Conservation (phyloP, 2,329 filamentous ascomycete species). For the Phyllosticta citrichinensis region DNA sequence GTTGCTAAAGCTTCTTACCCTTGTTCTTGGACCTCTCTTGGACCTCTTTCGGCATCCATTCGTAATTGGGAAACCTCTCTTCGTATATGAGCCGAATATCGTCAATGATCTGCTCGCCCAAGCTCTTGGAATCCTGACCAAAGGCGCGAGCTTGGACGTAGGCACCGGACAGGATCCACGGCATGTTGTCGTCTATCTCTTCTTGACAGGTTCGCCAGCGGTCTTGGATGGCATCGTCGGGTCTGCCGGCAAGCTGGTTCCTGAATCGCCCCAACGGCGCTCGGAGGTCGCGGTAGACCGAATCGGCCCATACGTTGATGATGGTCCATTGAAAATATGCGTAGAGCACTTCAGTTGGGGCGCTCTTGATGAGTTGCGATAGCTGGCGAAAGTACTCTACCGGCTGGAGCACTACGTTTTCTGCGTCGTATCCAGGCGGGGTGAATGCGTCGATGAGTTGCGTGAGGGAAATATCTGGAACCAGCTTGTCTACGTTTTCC, state of each 20-base stretch:
- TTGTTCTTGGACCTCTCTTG: slow-evolving; percentile 52
- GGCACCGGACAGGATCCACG: slow-evolving; percentile 62
- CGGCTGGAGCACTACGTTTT: slow-evolving; percentile 49
- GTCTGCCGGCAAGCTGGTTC: background rate
- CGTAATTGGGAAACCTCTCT: slow-evolving; percentile 46
- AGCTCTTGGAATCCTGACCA: slow-evolving; percentile 53
- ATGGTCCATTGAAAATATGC: slow-evolving; percentile 57
- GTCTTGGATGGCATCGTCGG: slow-evolving; percentile 28
- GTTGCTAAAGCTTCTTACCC: no score
- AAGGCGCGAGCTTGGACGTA: slow-evolving; percentile 57
- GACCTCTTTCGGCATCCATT: slow-evolving; percentile 57
- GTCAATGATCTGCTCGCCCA: slow-evolving; percentile 59
- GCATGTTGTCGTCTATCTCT: slow-evolving; percentile 47
- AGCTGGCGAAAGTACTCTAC: slow-evolving; percentile 52
- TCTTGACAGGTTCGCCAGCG: slow-evolving; percentile 57
- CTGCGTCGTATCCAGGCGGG: slow-evolving; percentile 40
- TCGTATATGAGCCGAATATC: slow-evolving; percentile 60
- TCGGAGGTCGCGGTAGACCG: slow-evolving; percentile 50
- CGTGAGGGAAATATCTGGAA: slow-evolving; percentile 47
- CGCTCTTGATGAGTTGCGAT: slow-evolving; percentile 44
- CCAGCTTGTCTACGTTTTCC: slow-evolving; percentile 43
- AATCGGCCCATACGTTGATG: slow-evolving; percentile 42
- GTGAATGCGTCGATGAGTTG: slow-evolving; percentile 43
- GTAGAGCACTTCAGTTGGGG: slow-evolving; percentile 46
- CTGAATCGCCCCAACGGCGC: slow-evolving; percentile 42